These are phyloP conservation scores for Saposhnikovia divaricata DNA, from an alignment of 129 eudicot species.

Conservation along the genomic window DNA sequence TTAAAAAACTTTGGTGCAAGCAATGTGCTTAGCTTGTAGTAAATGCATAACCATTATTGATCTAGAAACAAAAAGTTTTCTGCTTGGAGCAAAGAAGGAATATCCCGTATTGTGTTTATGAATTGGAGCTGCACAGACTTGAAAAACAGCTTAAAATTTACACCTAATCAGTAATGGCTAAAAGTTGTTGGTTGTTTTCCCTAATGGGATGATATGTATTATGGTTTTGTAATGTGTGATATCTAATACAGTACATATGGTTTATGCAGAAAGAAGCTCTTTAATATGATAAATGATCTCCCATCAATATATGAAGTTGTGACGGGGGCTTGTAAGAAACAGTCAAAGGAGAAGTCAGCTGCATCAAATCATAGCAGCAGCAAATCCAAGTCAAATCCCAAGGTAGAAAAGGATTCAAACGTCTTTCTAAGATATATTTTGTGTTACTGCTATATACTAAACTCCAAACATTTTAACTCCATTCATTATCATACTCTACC, in stretches of 20 bases:
- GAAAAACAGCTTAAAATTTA: neutral
- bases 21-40: neutral
- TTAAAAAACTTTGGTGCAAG: neutral
- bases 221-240: neutral
- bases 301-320: conserved; percentile 56
- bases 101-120: neutral
- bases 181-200: neutral
- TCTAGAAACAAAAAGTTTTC: neutral
- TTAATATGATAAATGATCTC: conserved; percentile 53
- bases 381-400: conserved; percentile 49
- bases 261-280: conserved; percentile 48
- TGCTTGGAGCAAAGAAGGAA: neutral
- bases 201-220: neutral
- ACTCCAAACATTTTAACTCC: neutral
- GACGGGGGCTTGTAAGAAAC: conserved; percentile 49
- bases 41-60: neutral
- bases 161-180: neutral
- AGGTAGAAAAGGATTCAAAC: neutral
- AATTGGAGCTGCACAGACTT: neutral
- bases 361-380: conserved; percentile 57
- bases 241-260: neutral
- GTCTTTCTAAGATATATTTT: neutral
- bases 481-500: neutral
- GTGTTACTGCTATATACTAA: neutral
- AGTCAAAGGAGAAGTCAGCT: conserved; percentile 45